A percentile compares a stretch with the other conserved stretches of the same genome.
phyloP scores from a whole-genome alignment of 345 rosid species.

The Camelina laxa region DNA sequence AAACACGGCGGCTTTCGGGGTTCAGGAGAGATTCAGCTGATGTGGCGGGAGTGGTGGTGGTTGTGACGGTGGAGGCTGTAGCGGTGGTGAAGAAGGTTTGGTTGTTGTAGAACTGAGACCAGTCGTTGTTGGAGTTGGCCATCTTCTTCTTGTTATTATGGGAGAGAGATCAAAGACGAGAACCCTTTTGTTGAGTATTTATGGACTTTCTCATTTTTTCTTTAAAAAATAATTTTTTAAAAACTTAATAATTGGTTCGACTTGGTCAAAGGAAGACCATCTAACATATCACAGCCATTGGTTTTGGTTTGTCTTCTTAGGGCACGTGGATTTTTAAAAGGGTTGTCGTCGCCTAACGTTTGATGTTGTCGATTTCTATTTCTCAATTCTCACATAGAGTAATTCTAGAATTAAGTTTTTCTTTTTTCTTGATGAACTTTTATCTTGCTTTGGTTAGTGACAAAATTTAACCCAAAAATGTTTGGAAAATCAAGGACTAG shows the following conservation, averaged over 20 bases:
- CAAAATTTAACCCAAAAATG: neutral
- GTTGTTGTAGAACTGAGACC: conserved; percentile 45
- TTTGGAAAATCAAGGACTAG: too few relatives aligned
- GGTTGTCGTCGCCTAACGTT: conserved; percentile 27
- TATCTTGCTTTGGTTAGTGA: neutral
- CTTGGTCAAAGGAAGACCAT: conserved; percentile 42
- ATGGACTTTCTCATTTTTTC: conserved; percentile 16
- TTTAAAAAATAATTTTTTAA: too few relatives aligned
- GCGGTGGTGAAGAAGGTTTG: conserved; percentile 45
- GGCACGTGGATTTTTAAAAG: conserved; percentile 22
- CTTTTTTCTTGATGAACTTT: too few relatives aligned
- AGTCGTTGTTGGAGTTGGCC: conserved; percentile 46
- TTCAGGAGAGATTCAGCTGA: conserved; percentile 33
- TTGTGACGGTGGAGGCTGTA: conserved; percentile 19
- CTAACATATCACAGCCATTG: conserved; percentile 38
- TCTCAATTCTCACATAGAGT: neutral
- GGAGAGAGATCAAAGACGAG: conserved; percentile 25
- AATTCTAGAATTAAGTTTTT: neutral
- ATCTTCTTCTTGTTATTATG: conserved; percentile 27
- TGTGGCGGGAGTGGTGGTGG: conserved; percentile 36
- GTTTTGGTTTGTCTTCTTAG: neutral
- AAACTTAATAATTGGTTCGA: neutral
- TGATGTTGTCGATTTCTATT: conserved; percentile 24
- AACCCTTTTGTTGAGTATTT: conserved; percentile 33
- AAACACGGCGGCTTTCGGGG: conserved; percentile 31